Evolutionary conservation across 2,329 filamentous ascomycete species (phyloP).

Genomic region (Alternaria brassicicola): DNA sequence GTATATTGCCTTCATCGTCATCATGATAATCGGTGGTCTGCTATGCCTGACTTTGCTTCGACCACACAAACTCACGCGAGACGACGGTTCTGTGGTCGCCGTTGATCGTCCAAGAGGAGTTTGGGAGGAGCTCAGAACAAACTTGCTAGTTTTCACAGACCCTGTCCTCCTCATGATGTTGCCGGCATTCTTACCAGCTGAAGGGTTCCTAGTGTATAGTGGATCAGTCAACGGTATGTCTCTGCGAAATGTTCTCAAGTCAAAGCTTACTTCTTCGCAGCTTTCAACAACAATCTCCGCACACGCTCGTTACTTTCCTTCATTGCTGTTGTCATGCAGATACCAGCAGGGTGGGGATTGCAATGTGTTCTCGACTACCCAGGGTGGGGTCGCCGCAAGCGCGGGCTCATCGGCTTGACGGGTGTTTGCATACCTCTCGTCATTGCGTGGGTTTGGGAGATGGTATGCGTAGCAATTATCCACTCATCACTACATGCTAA

Average conservation of each 20-base stretch:
- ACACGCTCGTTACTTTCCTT: conserved; percentile 37
- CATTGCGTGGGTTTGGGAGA: conserved; percentile 41
- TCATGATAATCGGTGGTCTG: conserved; percentile 38
- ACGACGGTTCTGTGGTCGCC: conserved; percentile 39
- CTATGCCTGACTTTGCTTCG: conserved; percentile 33
- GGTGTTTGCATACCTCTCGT: conserved; percentile 34
- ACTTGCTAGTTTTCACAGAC: conserved; percentile 36
- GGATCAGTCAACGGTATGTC: conserved; percentile 42
- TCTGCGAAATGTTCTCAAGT: not conserved
- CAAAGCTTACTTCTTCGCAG: conserved; percentile 9
- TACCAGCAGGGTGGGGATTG: conserved; percentile 40
- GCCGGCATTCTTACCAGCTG: conserved; percentile 37
- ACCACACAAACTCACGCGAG: conserved; percentile 37
- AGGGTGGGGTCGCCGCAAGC: conserved; percentile 38
- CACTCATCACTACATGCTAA: not conserved
- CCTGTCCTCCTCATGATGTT: conserved; percentile 38
- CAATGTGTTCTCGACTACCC: conserved; percentile 38
- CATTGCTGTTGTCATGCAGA: conserved; percentile 37
- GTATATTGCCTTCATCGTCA: conserved; percentile 39
- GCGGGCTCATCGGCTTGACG: conserved; percentile 36
- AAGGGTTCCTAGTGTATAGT: conserved; percentile 40
- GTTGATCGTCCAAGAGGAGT: conserved; percentile 33
- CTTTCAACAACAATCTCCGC: conserved; percentile 39
- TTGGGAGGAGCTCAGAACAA: conserved; percentile 36
- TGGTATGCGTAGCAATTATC: conserved; percentile 20